phyloP scores from a whole-genome alignment of 2,329 filamentous ascomycete genomes.

The Aspergillus fructus region DNA sequence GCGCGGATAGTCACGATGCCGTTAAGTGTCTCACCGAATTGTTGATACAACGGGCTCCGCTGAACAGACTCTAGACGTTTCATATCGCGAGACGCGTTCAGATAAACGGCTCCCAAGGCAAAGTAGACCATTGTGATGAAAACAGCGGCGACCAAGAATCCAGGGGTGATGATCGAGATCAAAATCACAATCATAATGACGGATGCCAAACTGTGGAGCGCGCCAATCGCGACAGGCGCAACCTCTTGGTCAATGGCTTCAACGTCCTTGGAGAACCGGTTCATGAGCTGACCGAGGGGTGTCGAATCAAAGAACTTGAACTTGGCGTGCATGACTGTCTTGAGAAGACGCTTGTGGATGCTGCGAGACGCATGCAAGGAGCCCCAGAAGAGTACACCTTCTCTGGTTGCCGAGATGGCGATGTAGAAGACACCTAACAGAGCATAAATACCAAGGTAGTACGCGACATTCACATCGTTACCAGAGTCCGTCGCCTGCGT shows the following conservation, averaged over 20 bases:
- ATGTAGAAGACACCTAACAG: conserved; percentile 76
- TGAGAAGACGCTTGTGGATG: conserved; percentile 77
- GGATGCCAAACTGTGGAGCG: conserved; percentile 64
- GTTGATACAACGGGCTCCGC: conserved; percentile 92
- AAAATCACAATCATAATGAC: conserved; percentile 83
- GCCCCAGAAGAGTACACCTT: conserved; percentile 87
- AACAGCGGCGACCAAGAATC: conserved; percentile 80
- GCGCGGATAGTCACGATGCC: conserved; percentile 97
- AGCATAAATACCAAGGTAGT: conserved; percentile 83
- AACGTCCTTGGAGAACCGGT: conserved; percentile 96
- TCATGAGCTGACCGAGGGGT: conserved; percentile 93
- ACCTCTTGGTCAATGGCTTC: conserved; percentile 95
- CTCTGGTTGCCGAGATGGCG: conserved; percentile 75
- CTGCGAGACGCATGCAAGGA: conserved; percentile 84
- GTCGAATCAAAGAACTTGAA: conserved; percentile 99
- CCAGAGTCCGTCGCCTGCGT: conserved; percentile 16
- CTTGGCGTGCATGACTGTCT: conserved; percentile 78
- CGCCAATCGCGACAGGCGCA: conserved; percentile 81
- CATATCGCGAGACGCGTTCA: conserved; percentile 88
- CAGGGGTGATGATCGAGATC: conserved; percentile 85
- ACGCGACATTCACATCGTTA: conserved; percentile 69
- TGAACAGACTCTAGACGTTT: conserved; percentile 94
- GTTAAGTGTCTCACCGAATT: conserved; percentile 92
- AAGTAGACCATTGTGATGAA: conserved; percentile 85
- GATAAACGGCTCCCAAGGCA: conserved; percentile 80